phyloP scores from a whole-genome alignment of 805 yeast species.

The Ascoidea tarda region DNA sequence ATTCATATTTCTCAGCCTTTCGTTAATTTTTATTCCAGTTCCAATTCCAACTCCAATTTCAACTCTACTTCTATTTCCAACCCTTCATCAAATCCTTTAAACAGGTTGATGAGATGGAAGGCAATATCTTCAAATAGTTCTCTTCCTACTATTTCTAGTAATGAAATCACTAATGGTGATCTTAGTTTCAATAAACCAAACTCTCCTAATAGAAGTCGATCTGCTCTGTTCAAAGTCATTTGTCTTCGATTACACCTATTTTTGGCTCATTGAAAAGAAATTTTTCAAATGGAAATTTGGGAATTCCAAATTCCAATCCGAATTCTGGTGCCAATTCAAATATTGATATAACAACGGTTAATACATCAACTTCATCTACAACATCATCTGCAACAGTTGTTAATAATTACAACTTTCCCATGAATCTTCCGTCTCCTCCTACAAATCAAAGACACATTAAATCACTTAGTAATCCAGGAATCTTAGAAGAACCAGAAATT shows the following conservation, averaged over 20 bases:
- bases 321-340: not conserved
- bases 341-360: not conserved
- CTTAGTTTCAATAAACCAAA: not conserved
- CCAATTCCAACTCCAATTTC: not conserved
- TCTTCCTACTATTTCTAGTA: not conserved
- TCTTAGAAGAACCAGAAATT: not conserved
- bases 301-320: not conserved
- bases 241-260: not conserved
- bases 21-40: not conserved
- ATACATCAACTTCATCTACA: not conserved
- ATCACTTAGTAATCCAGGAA: not conserved
- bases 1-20: not conserved
- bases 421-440: not conserved
- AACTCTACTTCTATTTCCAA: not conserved
- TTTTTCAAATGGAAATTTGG: not conserved
- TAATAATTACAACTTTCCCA: not conserved
- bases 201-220: not conserved
- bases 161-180: constrained; percentile 1
- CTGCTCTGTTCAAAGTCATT: not conserved
- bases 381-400: not conserved
- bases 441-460: not conserved
- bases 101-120: constrained; percentile 7
- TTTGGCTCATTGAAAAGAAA: not conserved
- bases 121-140: not conserved
- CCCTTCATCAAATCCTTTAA: not conserved